Percentiles rank a stretch among this genome's conserved stretches.
phyloP scores from a whole-genome alignment of 768 basidiomycete species.

The Mycena albidolilacea region DNA sequence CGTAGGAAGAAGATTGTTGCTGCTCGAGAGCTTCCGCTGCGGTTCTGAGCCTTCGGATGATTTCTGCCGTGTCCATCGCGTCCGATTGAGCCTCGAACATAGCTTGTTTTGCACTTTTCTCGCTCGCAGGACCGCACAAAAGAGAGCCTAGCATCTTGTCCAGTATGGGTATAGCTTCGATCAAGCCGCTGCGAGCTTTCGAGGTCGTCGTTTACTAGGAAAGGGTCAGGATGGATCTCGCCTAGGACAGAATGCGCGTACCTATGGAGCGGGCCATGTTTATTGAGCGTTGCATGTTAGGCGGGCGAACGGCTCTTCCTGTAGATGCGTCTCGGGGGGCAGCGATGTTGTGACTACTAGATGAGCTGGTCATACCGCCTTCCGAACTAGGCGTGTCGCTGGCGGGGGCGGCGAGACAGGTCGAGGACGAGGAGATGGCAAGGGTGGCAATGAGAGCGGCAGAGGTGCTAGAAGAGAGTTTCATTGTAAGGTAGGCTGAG shows the following conservation, averaged over 20 bases:
- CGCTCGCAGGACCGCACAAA: conserved; percentile 6
- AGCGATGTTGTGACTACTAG: conserved; percentile 28
- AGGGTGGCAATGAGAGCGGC: conserved; percentile 62
- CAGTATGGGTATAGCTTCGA: not conserved
- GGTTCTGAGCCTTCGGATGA: conserved; percentile 5
- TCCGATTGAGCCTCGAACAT: conserved; percentile 21
- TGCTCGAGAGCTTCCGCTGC: conserved; percentile 13
- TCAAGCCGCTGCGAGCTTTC: conserved; percentile 20
- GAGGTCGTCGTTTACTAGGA: conserved; percentile 3
- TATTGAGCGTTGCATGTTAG: conserved; percentile 34
- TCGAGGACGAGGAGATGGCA: conserved; percentile 66
- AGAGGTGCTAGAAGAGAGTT: conserved; percentile 63
- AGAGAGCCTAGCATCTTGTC: not conserved
- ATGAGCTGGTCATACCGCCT: conserved; percentile 36
- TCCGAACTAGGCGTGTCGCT: conserved; percentile 45
- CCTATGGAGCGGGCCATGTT: conserved; percentile 29
- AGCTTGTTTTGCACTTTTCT: conserved; percentile 26
- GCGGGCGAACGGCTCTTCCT: conserved; percentile 31
- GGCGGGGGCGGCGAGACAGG: conserved; percentile 61
- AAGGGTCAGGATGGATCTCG: not conserved
- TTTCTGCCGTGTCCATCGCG: conserved; percentile 14
- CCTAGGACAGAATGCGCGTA: not conserved
- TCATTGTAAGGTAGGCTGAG: conserved; percentile 53
- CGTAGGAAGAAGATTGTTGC: conserved; percentile 18
- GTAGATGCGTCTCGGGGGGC: conserved; percentile 32